phyloP scores from a whole-genome alignment of 2,329 filamentous ascomycete genomes.

The Phialophora tarda region DNA sequence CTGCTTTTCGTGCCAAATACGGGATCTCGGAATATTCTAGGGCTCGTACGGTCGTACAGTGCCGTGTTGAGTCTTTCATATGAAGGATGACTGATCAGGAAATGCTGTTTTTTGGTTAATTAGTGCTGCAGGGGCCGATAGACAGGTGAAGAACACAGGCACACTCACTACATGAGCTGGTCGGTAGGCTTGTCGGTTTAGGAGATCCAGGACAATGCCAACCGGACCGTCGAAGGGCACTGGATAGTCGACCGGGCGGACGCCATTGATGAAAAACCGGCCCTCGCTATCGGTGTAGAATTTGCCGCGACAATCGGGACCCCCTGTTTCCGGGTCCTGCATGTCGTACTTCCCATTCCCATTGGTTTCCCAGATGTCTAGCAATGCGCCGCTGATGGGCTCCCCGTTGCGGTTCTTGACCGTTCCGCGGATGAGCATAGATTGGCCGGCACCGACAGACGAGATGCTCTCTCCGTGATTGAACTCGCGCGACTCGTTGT shows the following conservation, averaged over 20 bases:
- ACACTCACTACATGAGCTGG: slow-evolving; percentile 8
- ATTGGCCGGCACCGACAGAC: neutral
- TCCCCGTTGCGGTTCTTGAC: neutral
- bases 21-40: neutral
- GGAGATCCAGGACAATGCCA: slow-evolving; percentile 3
- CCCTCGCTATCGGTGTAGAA: neutral
- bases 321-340: neutral
- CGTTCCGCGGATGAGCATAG: neutral
- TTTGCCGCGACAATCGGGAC: neutral
- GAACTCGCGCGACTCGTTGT: neutral
- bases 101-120: neutral
- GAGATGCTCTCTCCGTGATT: slow-evolving; percentile 4
- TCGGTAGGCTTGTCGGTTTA: slow-evolving; percentile 9
- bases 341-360: neutral
- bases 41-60: neutral
- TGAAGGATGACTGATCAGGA: neutral
- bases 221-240: slow-evolving; percentile 9
- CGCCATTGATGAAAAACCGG: neutral
- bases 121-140: neutral
- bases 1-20: slow-evolving; percentile 14
- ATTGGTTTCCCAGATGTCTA: slow-evolving; percentile 10
- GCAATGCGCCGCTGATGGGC: neutral
- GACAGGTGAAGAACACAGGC: neutral
- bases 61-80: neutral
- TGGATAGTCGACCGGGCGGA: slow-evolving; percentile 3